Conservation (phyloP, 2,329 filamentous ascomycete genomes). For the Leptographium radiaticola region DNA sequence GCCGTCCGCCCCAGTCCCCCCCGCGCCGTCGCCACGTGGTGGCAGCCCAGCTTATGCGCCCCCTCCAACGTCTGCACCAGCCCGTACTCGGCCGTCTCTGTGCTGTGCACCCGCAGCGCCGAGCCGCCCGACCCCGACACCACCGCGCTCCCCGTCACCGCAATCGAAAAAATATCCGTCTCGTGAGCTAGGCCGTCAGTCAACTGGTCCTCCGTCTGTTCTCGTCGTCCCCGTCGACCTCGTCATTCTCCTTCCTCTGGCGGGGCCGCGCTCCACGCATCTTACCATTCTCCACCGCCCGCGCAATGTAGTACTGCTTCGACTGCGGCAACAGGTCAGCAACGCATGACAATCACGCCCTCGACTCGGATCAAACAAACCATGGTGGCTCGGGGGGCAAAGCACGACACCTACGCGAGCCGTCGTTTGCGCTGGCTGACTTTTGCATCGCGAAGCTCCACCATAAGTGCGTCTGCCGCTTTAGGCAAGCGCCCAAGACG, state of each 20-base stretch:
- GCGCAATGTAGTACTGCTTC: slow-evolving; percentile 92
- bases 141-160: slow-evolving; percentile 58
- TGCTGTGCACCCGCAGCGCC: slow-evolving; percentile 68
- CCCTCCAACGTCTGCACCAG: slow-evolving; percentile 65
- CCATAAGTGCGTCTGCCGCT: too few species aligned
- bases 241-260: slow-evolving; percentile 8
- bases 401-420: neutral
- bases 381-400: neutral
- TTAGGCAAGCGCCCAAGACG: too few species aligned
- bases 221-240: neutral
- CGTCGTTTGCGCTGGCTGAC: neutral
- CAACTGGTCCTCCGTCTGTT: too few species aligned
- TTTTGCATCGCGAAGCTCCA: neutral
- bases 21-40: slow-evolving; percentile 64
- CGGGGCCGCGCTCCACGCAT: neutral
- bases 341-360: too few species aligned
- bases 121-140: slow-evolving; percentile 80
- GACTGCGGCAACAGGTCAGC: slow-evolving; percentile 45
- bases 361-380: neutral
- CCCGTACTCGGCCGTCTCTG: slow-evolving; percentile 56
- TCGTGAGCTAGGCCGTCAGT: slow-evolving; percentile 49
- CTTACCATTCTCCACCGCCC: slow-evolving; percentile 75
- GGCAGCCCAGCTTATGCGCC: slow-evolving; percentile 80
- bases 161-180: slow-evolving; percentile 74
- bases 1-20: slow-evolving; percentile 52